Percentiles rank a stretch among this genome's conserved stretches.
phyloP scores from a whole-genome alignment of 2,329 filamentous ascomycete species.

The Colletotrichum siamense region DNA sequence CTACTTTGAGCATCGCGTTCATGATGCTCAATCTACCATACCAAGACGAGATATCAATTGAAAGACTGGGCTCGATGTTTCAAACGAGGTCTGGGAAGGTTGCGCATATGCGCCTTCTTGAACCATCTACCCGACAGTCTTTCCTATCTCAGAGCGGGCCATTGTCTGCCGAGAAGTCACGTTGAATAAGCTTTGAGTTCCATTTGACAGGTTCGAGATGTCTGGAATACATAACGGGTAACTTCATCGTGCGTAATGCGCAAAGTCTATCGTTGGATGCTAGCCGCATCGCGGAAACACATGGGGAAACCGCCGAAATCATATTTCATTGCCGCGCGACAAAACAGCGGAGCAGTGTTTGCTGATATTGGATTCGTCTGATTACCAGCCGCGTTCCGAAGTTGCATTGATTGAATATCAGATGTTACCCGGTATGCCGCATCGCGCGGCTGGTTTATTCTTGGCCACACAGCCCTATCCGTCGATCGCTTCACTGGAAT shows the following conservation, averaged over 20 bases:
- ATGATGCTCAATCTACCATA: not conserved
- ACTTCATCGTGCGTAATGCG: not conserved
- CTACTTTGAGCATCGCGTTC: fast-evolving
- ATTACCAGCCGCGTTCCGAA: not conserved
- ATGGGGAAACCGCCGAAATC: not conserved
- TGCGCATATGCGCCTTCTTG: not conserved
- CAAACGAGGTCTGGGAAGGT: fast-evolving
- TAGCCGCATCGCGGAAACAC: not conserved
- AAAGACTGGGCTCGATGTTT: not conserved
- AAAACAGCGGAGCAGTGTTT: not conserved
- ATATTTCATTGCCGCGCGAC: not conserved
- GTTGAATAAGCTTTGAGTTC: not conserved
- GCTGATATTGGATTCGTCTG: not conserved
- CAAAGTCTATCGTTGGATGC: not conserved
- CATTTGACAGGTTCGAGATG: not conserved
- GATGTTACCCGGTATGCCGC: not conserved
- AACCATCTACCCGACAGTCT: not conserved
- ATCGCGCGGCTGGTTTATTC: not conserved
- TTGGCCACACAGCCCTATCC: not conserved
- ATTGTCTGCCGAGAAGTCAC: not conserved
- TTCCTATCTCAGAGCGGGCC: not conserved
- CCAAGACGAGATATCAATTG: fast-evolving
- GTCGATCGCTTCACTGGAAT: not conserved
- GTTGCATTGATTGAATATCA: not conserved
- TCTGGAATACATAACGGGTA: not conserved